phyloP scores from a whole-genome alignment of 1,284 basidiomycete species.

The Trichosporon sp. region DNA sequence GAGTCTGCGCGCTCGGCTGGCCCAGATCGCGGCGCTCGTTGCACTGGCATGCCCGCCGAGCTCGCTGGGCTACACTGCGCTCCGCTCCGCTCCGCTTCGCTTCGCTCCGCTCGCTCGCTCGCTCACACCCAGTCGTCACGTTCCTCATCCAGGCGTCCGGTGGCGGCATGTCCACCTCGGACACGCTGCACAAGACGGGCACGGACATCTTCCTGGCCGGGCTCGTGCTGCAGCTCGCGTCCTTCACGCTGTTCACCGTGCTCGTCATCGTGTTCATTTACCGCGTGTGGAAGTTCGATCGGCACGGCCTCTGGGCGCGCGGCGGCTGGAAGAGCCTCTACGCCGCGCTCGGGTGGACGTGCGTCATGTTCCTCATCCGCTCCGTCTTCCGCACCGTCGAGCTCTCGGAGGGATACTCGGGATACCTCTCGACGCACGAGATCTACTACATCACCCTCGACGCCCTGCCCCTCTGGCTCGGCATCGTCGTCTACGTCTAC shows the following conservation, averaged over 20 bases:
- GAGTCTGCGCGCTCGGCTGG: too few relatives aligned
- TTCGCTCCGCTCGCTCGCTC: not conserved
- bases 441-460: conserved; percentile 63
- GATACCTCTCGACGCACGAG: conserved; percentile 61
- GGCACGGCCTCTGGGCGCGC: conserved; percentile 6
- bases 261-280: conserved; percentile 60
- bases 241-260: conserved; percentile 59
- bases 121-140: conserved; percentile 48
- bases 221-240: conserved; percentile 59
- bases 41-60: too few relatives aligned
- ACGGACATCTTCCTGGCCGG: conserved; percentile 59
- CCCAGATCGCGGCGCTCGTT: too few relatives aligned
- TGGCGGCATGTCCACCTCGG: conserved; percentile 43
- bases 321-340: conserved; percentile 60
- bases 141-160: conserved; percentile 61
- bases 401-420: conserved; percentile 61
- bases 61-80: too few relatives aligned
- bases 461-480: conserved; percentile 57
- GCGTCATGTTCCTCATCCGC: conserved; percentile 54
- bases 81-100: not conserved
- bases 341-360: conserved; percentile 57
- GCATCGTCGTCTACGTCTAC: conserved; percentile 51
- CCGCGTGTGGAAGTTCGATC: conserved; percentile 49
- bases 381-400: conserved; percentile 65
- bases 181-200: conserved; percentile 39